Evolutionary conservation across 2,329 filamentous ascomycete species (phyloP).

Genomic region (Proliferodiscus dingleyae): DNA sequence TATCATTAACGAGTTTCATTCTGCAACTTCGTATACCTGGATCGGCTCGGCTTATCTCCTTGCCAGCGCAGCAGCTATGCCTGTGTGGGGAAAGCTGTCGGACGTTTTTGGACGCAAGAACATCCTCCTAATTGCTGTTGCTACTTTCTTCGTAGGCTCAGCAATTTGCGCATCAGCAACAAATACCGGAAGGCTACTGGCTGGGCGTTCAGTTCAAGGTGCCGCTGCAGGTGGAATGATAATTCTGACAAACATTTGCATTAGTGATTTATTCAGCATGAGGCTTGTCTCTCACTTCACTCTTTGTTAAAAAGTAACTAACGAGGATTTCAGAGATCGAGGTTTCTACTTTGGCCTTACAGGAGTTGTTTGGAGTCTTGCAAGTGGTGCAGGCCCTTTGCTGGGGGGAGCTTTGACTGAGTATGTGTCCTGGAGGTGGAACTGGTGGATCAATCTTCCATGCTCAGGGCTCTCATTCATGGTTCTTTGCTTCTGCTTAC

Average conservation of each 20-base stretch:
- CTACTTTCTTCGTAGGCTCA: constrained; percentile 59
- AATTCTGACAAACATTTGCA: not conserved
- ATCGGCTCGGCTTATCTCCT: constrained; percentile 68
- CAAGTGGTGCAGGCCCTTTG: constrained; percentile 53
- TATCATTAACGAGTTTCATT: constrained; percentile 45
- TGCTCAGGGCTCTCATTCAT: not conserved
- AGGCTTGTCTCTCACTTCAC: not conserved
- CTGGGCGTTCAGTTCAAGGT: not conserved
- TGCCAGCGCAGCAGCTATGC: constrained; percentile 57
- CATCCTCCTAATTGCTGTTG: constrained; percentile 48
- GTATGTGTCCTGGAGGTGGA: constrained; percentile 56
- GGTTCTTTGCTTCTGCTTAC: not conserved
- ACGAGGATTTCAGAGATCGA: constrained; percentile 35
- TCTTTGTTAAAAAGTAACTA: not conserved
- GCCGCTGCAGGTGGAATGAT: not conserved
- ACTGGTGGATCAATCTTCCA: constrained; percentile 49
- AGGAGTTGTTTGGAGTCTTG: constrained; percentile 57
- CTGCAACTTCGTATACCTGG: constrained; percentile 57
- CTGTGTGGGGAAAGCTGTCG: constrained; percentile 60
- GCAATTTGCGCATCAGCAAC: constrained; percentile 56
- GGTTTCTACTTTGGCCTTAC: constrained; percentile 58
- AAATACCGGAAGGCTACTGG: constrained; percentile 52
- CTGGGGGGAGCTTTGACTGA: constrained; percentile 58
- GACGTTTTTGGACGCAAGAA: constrained; percentile 52
- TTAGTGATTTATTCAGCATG: not conserved